Percentiles rank a stretch among this genome's conserved stretches.
phyloP scores from a whole-genome alignment of 73 alveolate species.

The Paramecium sexaurelia region DNA sequence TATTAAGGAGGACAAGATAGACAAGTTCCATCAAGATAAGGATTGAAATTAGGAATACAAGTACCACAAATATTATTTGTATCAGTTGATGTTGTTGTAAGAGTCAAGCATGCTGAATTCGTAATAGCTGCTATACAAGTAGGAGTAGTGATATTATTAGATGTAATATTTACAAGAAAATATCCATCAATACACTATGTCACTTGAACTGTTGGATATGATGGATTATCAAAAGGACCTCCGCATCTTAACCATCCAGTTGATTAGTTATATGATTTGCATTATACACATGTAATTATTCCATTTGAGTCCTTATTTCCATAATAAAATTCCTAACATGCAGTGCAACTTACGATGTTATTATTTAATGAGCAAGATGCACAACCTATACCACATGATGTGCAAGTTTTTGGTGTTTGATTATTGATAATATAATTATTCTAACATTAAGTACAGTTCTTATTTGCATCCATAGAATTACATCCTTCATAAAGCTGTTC shows the following conservation, averaged over 20 bases:
- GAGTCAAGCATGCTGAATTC: not conserved
- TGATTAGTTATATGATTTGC: not conserved
- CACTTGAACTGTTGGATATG: not conserved
- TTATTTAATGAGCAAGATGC: not conserved
- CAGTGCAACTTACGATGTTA: not conserved
- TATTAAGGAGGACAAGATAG: conserved; percentile 11
- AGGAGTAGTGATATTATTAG: not conserved
- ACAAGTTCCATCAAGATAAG: not conserved
- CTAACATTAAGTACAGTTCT: not conserved
- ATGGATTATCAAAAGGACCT: conserved; percentile 21
- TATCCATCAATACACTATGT: not conserved
- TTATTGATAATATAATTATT: not conserved
- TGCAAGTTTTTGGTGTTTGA: not conserved
- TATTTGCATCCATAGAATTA: not conserved
- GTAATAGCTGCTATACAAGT: not conserved
- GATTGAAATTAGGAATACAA: not conserved
- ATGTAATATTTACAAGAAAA: not conserved
- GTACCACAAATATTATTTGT: conserved; percentile 9
- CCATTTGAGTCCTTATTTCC: not conserved
- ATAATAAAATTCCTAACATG: conserved; percentile 6
- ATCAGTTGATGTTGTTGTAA: not conserved
- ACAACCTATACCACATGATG: not conserved
- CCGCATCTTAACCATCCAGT: conserved; percentile 22
- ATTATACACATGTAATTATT: not conserved
- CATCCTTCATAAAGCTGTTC: not conserved